Base-by-base conservation (phyloP, 169 alveolate species). In the Eimeria necatrix region DNA sequence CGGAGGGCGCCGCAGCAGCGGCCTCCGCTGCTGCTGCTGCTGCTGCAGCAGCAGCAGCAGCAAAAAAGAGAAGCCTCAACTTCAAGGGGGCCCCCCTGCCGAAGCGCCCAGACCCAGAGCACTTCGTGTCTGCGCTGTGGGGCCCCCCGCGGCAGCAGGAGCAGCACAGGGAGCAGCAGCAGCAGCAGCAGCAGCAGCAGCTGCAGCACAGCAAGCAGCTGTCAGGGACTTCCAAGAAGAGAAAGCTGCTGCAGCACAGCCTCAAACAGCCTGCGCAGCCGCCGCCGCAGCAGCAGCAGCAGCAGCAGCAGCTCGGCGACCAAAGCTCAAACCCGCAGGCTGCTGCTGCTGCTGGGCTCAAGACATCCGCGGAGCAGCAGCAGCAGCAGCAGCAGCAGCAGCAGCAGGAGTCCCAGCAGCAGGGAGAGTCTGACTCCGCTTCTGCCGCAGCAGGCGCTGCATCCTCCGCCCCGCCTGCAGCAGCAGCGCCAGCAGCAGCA, bases 401-500 rank as follows among this genome's bases (percentile, higher is more conserved):
- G 64, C 64, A 56, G 64, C 64, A 56, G 14, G 64, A 56, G 64
- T 8, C 8, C 14, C 64, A 8, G 20, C 64, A 14, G 20, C 8
- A 56, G 20, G 64, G 20, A 56, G 64, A 56, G 20, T 8, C 64
- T 56, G 64, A 9, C 14, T 8, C 64, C 64, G 64, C 64, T 56
- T 8, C 64, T 56, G 64, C 64, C 64, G 20, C 64, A 8, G 64
- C 64, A 56, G 14, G 64, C 64, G 64, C 64, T 14, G 8, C 64
- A 8, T 8, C 64, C 64, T 9, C 64, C 8, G 64, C 20, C 8
- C 20, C 20, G 20, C 20, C 64, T 9, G 64, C 64, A 56, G 64
- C 64, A 56, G 64, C 64, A 56, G 64, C 64, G 64, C 20, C 64
- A 56, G 20, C 64, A 56, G 64, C 64, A 56, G 64, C 64, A 56